Base-by-base conservation (phyloP, 441 rosid species). In the Erodium moschatum region DNA sequence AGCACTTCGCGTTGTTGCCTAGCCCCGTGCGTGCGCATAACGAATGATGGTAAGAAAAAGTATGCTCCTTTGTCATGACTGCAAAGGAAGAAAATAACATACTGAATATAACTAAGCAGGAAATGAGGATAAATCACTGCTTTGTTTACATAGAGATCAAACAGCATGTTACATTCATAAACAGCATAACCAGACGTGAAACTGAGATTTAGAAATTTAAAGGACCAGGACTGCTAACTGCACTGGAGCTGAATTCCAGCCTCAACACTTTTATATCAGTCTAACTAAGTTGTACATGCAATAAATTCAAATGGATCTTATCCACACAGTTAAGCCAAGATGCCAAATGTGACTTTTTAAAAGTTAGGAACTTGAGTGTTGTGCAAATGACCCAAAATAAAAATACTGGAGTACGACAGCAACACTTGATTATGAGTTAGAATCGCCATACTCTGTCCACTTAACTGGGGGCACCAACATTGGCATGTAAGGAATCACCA, bases 401-500 rank as follows among this genome's bases (percentile, higher is more conserved):
- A 56, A 56, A 56, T 18, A 16, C 21, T 18, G 24, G 62, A 56
- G 15, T 5, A 56, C 10, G 5, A 15, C 11, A 6, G 24, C 11
- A 56, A 56, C 50, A 44, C 50, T 44, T 56, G 11, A 7, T 6
- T 44, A 64, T 69, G 72, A 71, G 66, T 50, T 62, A 11, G 38
- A 77, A 54, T 11, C 62, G 56, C 11, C 84, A 74, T 89, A 94
- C 99, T 94, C 91, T 72, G 83, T 86, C 99, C 99, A 94, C 73
- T 91, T 86, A 76, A 73, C 19, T 18, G 99, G 97, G 70, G 97
- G 96, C 73, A 94, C 80, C 76, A 94, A 71, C 99, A 94, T 94
- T 54, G 99, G 99, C 94, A 94, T 85, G 76, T 94, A 89, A 73
- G 97, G 97, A 74, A 94, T 88, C 79, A 94, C 96, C 97, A 91